phyloP scores from a whole-genome alignment of 2,329 filamentous ascomycete species.

The Penicillium griseofulvum region DNA sequence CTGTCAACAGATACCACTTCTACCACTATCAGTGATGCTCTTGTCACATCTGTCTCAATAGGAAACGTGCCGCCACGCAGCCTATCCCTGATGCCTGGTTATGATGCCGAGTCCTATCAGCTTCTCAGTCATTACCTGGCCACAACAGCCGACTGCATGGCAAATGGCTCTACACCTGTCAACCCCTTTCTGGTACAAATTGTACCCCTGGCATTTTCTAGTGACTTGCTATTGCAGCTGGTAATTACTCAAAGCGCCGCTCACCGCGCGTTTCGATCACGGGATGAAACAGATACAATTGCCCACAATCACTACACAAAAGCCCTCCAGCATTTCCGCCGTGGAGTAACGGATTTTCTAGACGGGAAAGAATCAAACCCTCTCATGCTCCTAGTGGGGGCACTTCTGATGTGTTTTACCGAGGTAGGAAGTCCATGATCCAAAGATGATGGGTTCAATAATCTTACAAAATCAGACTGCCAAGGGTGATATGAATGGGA shows the following conservation, averaged over 20 bases:
- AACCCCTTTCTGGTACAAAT: constrained; percentile 50
- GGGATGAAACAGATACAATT: constrained; percentile 29
- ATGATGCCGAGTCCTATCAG: constrained; percentile 32
- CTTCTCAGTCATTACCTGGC: constrained; percentile 48
- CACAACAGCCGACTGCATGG: constrained; percentile 49
- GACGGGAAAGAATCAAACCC: constrained; percentile 32
- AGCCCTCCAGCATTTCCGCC: constrained; percentile 29
- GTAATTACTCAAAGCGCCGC: constrained; percentile 46
- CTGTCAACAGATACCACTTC: background rate
- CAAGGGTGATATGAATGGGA: constrained; percentile 48
- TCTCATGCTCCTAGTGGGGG: constrained; percentile 46
- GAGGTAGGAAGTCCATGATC: constrained; percentile 36
- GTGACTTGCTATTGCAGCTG: constrained; percentile 48
- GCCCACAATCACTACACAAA: constrained; percentile 33
- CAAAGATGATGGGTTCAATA: background rate
- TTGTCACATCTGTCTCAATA: constrained; percentile 7
- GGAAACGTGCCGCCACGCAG: constrained; percentile 24
- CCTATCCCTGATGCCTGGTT: constrained; percentile 31
- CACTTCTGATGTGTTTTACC: constrained; percentile 48
- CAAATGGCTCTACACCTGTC: constrained; percentile 47
- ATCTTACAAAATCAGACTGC: constrained; percentile 31
- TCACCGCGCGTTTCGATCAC: constrained; percentile 31
- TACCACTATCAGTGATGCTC: background rate
- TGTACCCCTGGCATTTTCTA: constrained; percentile 48
- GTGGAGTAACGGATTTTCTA: constrained; percentile 31